phyloP scores from a whole-genome alignment of 2,329 filamentous ascomycete species.

The Scedosporium boydii region DNA sequence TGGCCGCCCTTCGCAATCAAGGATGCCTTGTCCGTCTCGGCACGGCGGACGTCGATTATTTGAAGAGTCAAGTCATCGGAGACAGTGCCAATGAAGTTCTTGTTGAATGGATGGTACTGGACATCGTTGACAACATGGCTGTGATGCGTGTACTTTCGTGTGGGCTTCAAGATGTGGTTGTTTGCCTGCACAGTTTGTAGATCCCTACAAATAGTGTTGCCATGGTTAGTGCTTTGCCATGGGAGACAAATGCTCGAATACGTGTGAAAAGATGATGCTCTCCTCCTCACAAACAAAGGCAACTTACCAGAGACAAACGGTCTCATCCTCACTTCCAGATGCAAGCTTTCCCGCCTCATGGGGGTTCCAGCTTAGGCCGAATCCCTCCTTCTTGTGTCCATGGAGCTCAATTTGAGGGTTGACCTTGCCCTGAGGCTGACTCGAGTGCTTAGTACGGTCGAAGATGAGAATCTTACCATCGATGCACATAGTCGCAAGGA shows the following conservation, averaged over 20 bases:
- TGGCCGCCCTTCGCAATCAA: slow-evolving; percentile 67
- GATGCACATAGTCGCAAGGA: slow-evolving; percentile 87
- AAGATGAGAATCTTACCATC: slow-evolving; percentile 87
- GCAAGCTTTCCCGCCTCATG: slow-evolving; percentile 72
- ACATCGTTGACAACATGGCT: slow-evolving; percentile 92
- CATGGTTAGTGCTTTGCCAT: not conserved
- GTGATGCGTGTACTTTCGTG: slow-evolving; percentile 76
- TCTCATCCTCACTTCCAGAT: slow-evolving; percentile 86
- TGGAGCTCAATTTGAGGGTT: slow-evolving; percentile 77
- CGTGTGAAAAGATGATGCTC: not conserved
- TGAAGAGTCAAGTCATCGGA: slow-evolving; percentile 93
- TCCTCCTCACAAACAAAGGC: not conserved
- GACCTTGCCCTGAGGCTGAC: slow-evolving; percentile 62
- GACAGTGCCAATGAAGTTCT: slow-evolving; percentile 79
- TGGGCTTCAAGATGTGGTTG: slow-evolving; percentile 60
- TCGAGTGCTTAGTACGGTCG: slow-evolving; percentile 88
- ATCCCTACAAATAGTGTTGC: slow-evolving; percentile 46
- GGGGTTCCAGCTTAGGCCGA: slow-evolving; percentile 87
- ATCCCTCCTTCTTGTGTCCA: slow-evolving; percentile 83
- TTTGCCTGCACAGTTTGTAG: slow-evolving; percentile 64
- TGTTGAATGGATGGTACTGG: slow-evolving; percentile 83
- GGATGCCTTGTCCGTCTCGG: slow-evolving; percentile 56
- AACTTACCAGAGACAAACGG: slow-evolving; percentile 77
- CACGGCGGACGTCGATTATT: slow-evolving; percentile 74
- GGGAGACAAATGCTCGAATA: slow-evolving; percentile 5